phyloP scores from a whole-genome alignment of 495 filamentous ascomycete species.

The Clavariopsis aquatica region DNA sequence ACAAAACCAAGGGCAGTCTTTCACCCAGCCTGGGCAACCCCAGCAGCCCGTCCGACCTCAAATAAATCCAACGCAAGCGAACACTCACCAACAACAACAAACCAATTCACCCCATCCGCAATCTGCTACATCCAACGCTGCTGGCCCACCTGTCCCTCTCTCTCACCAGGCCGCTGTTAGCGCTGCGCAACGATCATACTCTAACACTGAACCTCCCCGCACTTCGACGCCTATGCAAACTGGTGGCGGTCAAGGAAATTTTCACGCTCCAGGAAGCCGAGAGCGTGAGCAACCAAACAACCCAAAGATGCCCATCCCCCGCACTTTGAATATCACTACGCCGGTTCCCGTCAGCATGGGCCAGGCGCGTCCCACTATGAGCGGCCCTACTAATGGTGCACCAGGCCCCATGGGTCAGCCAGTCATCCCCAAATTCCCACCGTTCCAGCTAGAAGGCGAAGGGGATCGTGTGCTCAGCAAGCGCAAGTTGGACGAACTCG shows the following conservation, averaged over 20 bases:
- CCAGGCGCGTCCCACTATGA: slow-evolving; percentile 73
- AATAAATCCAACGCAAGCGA: slow-evolving; percentile 36
- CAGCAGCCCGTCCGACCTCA: slow-evolving; percentile 35
- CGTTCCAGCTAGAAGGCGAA: slow-evolving; percentile 82
- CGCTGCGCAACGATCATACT: slow-evolving; percentile 61
- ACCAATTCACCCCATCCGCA: slow-evolving; percentile 48
- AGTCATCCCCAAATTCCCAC: slow-evolving; percentile 74
- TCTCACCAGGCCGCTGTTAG: slow-evolving; percentile 64
- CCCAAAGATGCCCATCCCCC: slow-evolving; percentile 62
- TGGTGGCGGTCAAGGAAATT: slow-evolving; percentile 43
- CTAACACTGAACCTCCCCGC: slow-evolving; percentile 43
- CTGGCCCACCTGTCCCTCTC: slow-evolving; percentile 59
- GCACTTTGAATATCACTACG: slow-evolving; percentile 67
- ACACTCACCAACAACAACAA: slow-evolving; percentile 27
- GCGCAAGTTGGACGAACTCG: slow-evolving; percentile 94
- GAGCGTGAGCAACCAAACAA: slow-evolving; percentile 38
- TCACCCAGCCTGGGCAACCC: slow-evolving; percentile 21
- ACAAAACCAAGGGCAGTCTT: slow-evolving; percentile 11
- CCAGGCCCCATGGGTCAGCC: slow-evolving; percentile 84
- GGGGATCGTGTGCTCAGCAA: slow-evolving; percentile 88
- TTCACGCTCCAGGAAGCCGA: slow-evolving; percentile 37
- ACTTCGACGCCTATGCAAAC: slow-evolving; percentile 37
- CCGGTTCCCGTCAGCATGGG: slow-evolving; percentile 72
- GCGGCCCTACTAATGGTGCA: slow-evolving; percentile 68
- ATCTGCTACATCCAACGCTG: slow-evolving; percentile 38